phyloP scores from a whole-genome alignment of 257 asterid species.

The Fraxinus excelsior region DNA sequence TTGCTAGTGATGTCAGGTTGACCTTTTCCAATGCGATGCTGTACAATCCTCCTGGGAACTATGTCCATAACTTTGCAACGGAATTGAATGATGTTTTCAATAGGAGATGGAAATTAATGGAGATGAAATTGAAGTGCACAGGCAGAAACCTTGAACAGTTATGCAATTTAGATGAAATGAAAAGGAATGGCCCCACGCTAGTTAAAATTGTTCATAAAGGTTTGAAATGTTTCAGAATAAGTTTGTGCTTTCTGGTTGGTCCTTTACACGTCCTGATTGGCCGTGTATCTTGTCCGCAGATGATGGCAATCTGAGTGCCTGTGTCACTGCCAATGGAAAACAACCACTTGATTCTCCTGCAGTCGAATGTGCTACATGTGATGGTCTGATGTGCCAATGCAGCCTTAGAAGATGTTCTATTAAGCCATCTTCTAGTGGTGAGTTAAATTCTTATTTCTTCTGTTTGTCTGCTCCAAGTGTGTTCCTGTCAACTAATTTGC shows the following conservation, averaged over 20 bases:
- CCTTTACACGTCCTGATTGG: slow-evolving; percentile 36
- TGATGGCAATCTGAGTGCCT: slow-evolving; percentile 33
- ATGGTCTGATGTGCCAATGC: slow-evolving; percentile 34
- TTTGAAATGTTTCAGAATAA: slow-evolving; percentile 30
- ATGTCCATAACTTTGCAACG: slow-evolving; percentile 55
- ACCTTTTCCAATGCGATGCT: slow-evolving; percentile 75
- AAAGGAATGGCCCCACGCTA: slow-evolving; percentile 24
- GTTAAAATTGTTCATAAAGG: slow-evolving; percentile 41
- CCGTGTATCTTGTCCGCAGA: slow-evolving; percentile 36
- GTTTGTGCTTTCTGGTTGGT: slow-evolving; percentile 38
- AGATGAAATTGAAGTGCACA: slow-evolving; percentile 38
- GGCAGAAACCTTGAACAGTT: slow-evolving; percentile 27
- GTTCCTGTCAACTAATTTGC: neutral
- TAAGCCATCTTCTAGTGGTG: slow-evolving; percentile 48
- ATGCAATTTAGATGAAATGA: slow-evolving; percentile 19
- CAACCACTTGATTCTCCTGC: slow-evolving; percentile 30
- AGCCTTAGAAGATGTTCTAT: slow-evolving; percentile 26
- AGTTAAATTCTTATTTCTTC: slow-evolving; percentile 26
- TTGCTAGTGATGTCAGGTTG: slow-evolving; percentile 72
- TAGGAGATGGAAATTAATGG: slow-evolving; percentile 58
- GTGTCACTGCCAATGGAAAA: slow-evolving; percentile 30
- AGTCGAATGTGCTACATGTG: slow-evolving; percentile 43
- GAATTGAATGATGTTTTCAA: slow-evolving; percentile 42
- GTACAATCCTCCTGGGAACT: slow-evolving; percentile 61
- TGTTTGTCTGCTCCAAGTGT: neutral